Conservation (phyloP, 805 yeast genomes). For the Yamadazyma ubonensis region DNA sequence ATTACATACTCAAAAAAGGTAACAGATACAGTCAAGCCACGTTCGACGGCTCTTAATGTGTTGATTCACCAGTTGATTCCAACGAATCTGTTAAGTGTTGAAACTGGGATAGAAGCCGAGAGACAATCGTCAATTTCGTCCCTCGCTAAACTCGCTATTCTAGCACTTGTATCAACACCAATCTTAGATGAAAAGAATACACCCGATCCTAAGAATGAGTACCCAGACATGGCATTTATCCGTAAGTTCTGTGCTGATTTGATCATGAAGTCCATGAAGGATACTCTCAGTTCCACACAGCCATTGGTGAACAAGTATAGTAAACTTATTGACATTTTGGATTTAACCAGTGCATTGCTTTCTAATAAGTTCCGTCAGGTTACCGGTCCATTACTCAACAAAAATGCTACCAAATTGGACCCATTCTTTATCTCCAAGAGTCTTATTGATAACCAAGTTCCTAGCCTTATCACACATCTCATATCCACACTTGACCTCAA, state of each 20-base stretch:
- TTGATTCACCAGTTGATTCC: slow-evolving; percentile 73
- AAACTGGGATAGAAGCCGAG: slow-evolving; percentile 40
- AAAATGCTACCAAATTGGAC: slow-evolving; percentile 54
- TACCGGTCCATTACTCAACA: slow-evolving; percentile 46
- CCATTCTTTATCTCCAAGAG: slow-evolving; percentile 61
- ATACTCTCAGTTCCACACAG: slow-evolving; percentile 29
- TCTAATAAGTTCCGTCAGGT: slow-evolving; percentile 42
- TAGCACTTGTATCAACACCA: slow-evolving; percentile 60
- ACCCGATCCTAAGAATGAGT: slow-evolving; percentile 51
- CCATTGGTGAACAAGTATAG: slow-evolving; percentile 33
- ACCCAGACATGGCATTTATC: slow-evolving; percentile 69
- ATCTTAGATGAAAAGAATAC: slow-evolving; percentile 48
- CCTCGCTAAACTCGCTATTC: slow-evolving; percentile 59
- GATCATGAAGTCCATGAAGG: slow-evolving; percentile 59
- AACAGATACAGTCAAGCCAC: slow-evolving; percentile 54
- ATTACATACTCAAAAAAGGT: slow-evolving; percentile 68
- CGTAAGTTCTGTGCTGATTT: slow-evolving; percentile 73
- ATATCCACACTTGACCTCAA: slow-evolving; percentile 71
- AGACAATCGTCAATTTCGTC: slow-evolving; percentile 59
- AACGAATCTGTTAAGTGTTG: slow-evolving; percentile 42
- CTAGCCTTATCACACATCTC: slow-evolving; percentile 54
- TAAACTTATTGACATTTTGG: slow-evolving; percentile 53
- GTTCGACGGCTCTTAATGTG: slow-evolving; percentile 74
- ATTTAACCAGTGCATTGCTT: slow-evolving; percentile 46
- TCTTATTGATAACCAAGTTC: slow-evolving; percentile 66